phyloP scores from a whole-genome alignment of 805 yeast genomes.

The Starmerella floricola region DNA sequence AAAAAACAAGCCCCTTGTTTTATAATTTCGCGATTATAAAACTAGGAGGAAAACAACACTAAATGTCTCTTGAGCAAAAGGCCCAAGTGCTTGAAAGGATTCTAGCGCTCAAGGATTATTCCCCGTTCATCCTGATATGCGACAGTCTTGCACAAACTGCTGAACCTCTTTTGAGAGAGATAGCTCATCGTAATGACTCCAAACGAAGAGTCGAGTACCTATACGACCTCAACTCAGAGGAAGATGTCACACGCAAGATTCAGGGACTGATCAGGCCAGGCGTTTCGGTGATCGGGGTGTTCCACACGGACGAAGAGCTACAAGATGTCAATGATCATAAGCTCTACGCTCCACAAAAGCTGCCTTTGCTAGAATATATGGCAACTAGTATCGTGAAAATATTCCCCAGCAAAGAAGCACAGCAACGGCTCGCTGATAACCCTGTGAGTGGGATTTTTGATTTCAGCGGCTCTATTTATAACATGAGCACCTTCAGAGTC shows the following conservation, averaged over 20 bases:
- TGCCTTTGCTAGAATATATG: conserved; percentile 48
- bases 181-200: conserved; percentile 34
- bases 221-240: conserved; percentile 56
- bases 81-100: conserved; percentile 50
- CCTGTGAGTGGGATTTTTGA: conserved; percentile 21
- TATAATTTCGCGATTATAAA: too few species aligned
- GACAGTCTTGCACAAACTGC: conserved; percentile 69
- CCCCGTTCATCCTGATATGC: conserved; percentile 57
- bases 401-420: conserved; percentile 32
- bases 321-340: background rate
- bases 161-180: conserved; percentile 42
- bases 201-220: conserved; percentile 5
- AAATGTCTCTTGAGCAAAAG: conserved; percentile 23
- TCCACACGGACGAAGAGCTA: conserved; percentile 15
- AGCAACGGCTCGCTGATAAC: conserved; percentile 34
- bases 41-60: too few species aligned
- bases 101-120: conserved; percentile 53
- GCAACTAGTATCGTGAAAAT: conserved; percentile 65
- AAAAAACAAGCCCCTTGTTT: too few species aligned
- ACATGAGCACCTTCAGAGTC: conserved; percentile 37
- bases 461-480: conserved; percentile 30
- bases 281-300: conserved; percentile 16
- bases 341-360: conserved; percentile 41
- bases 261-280: conserved; percentile 38
- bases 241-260: conserved; percentile 40